These are phyloP conservation scores for Scolecobasidium constrictum DNA, from an alignment of 2,329 filamentous ascomycete species.

Conservation along the genomic window DNA sequence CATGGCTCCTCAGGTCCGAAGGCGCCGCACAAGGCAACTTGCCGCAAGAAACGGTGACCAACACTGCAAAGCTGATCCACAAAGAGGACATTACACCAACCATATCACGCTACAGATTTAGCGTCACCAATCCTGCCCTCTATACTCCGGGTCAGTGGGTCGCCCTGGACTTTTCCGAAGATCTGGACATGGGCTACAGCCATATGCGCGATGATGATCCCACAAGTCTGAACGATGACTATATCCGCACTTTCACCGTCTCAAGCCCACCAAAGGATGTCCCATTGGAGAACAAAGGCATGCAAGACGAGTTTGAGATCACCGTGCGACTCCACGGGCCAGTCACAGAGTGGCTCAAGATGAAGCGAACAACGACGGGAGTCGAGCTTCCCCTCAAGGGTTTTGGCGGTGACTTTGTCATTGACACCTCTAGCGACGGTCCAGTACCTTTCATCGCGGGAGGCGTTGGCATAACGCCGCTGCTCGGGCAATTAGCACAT, in stretches of 20 bases:
- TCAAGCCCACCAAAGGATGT: slow-evolving; percentile 42
- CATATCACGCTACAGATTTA: slow-evolving; percentile 55
- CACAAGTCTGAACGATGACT: slow-evolving; percentile 72
- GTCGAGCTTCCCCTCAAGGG: slow-evolving; percentile 60
- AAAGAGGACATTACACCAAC: slow-evolving; percentile 53
- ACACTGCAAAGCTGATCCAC: slow-evolving; percentile 44
- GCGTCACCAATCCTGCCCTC: slow-evolving; percentile 23
- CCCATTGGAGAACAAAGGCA: slow-evolving; percentile 9
- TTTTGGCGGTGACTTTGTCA: slow-evolving; percentile 56
- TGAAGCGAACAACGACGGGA: slow-evolving; percentile 38
- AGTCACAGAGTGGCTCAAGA: slow-evolving; percentile 56
- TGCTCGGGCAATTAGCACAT: slow-evolving; percentile 56
- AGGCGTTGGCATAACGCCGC: slow-evolving; percentile 74
- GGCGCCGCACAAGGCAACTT: slow-evolving; percentile 20
- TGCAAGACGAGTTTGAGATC: slow-evolving; percentile 51
- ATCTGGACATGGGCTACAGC: slow-evolving; percentile 62
- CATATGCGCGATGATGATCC: slow-evolving; percentile 82
- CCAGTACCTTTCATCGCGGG: slow-evolving; percentile 57
- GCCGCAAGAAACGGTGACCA: slow-evolving; percentile 11
- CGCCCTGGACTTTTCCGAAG: slow-evolving; percentile 58
- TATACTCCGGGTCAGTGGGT: slow-evolving; percentile 69
- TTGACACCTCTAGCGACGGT: slow-evolving; percentile 25
- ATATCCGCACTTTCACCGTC: slow-evolving; percentile 72
- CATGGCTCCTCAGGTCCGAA: slow-evolving; percentile 55
- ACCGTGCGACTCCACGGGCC: slow-evolving; percentile 59